Evolutionary conservation across 495 filamentous ascomycete genomes (phyloP), one percentile per base, ranked within the genome.

Genomic region (Chaetomium cochliodes): DNA sequence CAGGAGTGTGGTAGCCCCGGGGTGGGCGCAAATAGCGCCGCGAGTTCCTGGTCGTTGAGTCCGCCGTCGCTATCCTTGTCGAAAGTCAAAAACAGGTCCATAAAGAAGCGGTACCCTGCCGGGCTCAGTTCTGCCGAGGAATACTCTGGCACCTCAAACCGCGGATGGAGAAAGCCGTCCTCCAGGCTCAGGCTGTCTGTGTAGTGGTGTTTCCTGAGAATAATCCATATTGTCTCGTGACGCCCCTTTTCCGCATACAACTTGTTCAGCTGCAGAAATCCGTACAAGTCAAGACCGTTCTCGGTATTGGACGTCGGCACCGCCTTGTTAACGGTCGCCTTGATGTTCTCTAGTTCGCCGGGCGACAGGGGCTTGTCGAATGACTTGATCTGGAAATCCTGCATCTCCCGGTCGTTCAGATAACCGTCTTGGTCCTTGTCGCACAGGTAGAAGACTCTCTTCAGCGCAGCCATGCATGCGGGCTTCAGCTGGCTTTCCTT

Each of bases 211-310:
- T 92, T 92, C n/a, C 94, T 86, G 52, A 98, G 77, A 63, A 98
- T 96, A 33, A 92, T 90, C 94, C 94, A 98, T 30, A 98, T 90
- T 0, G 94, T 98, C 78, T 98, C 96, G 70, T 98, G 94, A n/a
- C 94, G 87, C 54, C 92, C 94, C 75, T 96, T 97, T 71, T 97
- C 93, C 3, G 92, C 93, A 72, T 96, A 98, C 61, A 97, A 85
- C 77, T 92, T 96, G 76, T 97, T 97, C 50, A 98, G 80, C 63
- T 90, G 83, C 28, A 98, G 81, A 66, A 98, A 98, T 7, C 92
- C 93, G 20, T 78, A 80, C 67, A 89, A 84, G 69, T 90, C 87
- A 64, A 98, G 89, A 0, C 94, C 96, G 55, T 83, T 85, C 5
- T 88, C 83, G 11, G 82, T 84, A 33, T 85, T 84, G 0, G 86